Evolutionary conservation across 306 rosid species (phyloP).

Genomic region (Arachis stenosperma): DNA sequence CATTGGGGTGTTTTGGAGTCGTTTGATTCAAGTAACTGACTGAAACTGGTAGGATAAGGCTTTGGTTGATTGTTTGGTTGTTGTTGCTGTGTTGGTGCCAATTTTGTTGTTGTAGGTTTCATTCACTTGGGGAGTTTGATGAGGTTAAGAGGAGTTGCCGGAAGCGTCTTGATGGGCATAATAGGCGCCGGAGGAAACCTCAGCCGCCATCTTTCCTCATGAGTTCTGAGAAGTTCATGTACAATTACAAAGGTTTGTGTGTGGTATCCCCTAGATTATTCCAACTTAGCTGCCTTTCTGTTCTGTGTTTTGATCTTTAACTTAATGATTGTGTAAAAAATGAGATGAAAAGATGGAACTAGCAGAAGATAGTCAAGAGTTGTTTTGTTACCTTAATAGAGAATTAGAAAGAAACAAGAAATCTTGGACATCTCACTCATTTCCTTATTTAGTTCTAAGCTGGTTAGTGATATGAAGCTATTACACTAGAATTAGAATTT

Average conservation of each 20-base stretch:
- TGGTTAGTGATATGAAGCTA: constrained; percentile 18
- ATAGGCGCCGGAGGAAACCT: constrained; percentile 81
- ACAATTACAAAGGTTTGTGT: constrained; percentile 62
- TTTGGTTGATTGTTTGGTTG: constrained; percentile 15
- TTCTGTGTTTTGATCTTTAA: constrained; percentile 5
- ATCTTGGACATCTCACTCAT: not conserved
- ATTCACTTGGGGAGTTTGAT: constrained; percentile 83
- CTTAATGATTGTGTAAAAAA: not conserved
- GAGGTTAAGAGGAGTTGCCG: constrained; percentile 89
- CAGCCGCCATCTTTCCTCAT: constrained; percentile 65
- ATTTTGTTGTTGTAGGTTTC: constrained; percentile 63
- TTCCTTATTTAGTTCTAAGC: constrained; percentile 12
- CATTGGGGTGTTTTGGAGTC: no score
- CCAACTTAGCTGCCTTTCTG: not conserved
- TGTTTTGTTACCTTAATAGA: not conserved
- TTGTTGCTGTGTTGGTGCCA: not conserved
- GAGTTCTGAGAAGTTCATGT: constrained; percentile 56
- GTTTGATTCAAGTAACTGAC: no score
- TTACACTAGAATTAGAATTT: constrained; percentile 6
- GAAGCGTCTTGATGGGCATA: constrained; percentile 88
- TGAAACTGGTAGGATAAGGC: not conserved
- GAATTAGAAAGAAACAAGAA: not conserved
- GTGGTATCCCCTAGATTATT: constrained; percentile 6
- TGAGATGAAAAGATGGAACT: not conserved
- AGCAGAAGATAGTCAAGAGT: not conserved